Evolutionary conservation across 1,139 yeast genomes (phyloP), one percentile per base, ranked within the genome.

Genomic region (Debaryomyces subglobosus): DNA sequence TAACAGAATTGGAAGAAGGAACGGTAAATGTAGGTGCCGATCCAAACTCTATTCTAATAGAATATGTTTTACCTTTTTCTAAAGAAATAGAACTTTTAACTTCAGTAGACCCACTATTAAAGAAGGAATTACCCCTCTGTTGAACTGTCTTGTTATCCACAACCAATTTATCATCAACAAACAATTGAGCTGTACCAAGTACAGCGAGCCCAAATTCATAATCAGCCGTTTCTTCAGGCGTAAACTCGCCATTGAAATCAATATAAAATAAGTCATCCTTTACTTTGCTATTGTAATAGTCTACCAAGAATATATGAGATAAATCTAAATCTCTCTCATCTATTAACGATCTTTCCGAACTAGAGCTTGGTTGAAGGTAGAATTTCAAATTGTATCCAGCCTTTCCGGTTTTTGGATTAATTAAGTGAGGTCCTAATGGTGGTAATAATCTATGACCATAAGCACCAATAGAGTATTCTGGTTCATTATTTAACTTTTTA

Each of bases 101-200:
- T 57, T 81, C 84, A 24, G 68, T 57, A 30, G 84, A 72, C 42
- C 83, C 84, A 58, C 73, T 63, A n/a, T 80, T 78, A 48, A 68
- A 58, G 58, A 67, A 67, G 64, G 74, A 71, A 29, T 68, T 65
- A 36, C 86, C 87, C 37, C 60, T 62, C 13, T 57, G 68, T 65
- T 84, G 87, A 21, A 71, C 62, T 38, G 81, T 78, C 58, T 74
- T 77, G 66, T 83, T 82, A 60, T 82, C 86, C 50, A 82, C 81
- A 25, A 83, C 68, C 48, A 80, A 64, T 58, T 79, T 61, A 48
- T 65, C 85, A 55, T 83, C 77, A 45, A 83, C 62, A 56, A 71
- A 83, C 21, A 83, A 54, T 57, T 71, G 73, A 30, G 82, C 84
- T 41, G 85, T 78, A 43, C 88, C 88, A 45, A 72, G 59, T 43